Evolutionary conservation across 1,284 basidiomycete species (phyloP).

Genomic region (Phellopilus nigrolimitatus): DNA sequence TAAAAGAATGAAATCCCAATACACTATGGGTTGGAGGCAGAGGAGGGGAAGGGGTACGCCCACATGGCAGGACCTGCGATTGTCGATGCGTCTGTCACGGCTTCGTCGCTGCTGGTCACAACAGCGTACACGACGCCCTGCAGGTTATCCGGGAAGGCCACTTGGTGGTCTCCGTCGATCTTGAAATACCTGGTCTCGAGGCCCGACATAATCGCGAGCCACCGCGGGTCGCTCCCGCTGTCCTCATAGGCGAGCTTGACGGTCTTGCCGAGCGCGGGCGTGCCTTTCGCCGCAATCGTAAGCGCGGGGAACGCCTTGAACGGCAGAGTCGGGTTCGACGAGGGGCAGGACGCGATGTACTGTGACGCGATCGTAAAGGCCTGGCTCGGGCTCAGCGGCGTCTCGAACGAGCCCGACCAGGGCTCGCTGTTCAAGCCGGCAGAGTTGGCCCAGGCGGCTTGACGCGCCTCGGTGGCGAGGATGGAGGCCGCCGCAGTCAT

Average conservation of each 20-base stretch:
- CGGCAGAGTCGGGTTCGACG: constrained; percentile 37
- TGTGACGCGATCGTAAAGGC: constrained; percentile 38
- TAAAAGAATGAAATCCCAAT: too few species aligned
- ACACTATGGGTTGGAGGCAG: constrained; percentile 11
- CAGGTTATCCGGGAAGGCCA: constrained; percentile 31
- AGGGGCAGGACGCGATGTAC: constrained; percentile 47
- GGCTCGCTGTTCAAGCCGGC: constrained; percentile 42
- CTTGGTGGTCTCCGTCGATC: constrained; percentile 29
- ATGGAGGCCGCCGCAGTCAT: constrained; percentile 38
- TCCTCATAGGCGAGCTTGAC: constrained; percentile 25
- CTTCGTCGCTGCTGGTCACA: constrained; percentile 29
- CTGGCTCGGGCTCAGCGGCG: constrained; percentile 46
- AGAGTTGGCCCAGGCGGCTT: constrained; percentile 46
- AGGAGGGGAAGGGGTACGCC: constrained; percentile 11
- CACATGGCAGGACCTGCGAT: constrained; percentile 33
- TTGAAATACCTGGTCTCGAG: constrained; percentile 29
- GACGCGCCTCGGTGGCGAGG: constrained; percentile 40
- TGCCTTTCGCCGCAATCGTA: neutral
- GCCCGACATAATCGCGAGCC: constrained; percentile 34
- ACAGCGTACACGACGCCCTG: constrained; percentile 38
- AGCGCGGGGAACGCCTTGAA: constrained; percentile 39
- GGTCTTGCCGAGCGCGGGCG: constrained; percentile 23
- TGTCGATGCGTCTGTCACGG: constrained; percentile 31
- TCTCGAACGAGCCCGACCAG: constrained; percentile 53
- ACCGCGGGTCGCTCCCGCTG: constrained; percentile 19